Base-by-base conservation (phyloP, 140 eudicot species). In the Erigeron philadelphicus region DNA sequence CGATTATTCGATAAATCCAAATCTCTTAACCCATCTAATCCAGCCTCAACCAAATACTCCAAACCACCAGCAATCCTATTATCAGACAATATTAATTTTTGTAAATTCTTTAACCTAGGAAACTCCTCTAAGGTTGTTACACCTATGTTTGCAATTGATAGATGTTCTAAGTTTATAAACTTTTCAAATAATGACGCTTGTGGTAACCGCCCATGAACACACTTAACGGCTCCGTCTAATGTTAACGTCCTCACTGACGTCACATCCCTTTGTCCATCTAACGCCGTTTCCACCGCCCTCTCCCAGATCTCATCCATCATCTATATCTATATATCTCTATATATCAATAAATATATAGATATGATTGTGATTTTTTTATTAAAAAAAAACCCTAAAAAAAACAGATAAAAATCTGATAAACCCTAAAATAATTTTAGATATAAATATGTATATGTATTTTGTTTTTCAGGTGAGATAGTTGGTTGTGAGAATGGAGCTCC, bases 261-360 rank as follows among this genome's bases (percentile, higher is more conserved):
- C 48, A 64, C 75, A 64, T 88, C 92, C 4, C 84, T 76, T 66
- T 82, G 83, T 46, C 98, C 98, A 75, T 92, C 98, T 11, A 88
- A 74, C 76, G 98, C 98, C 52, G 95, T 84, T 68, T 84, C 96
- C 60, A 92, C 98, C 78, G 98, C 96, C 71, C 90, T 84, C 75
- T 88, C 96, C 98, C 98, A 88, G 89, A 92, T 88, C 96, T 92
- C 98, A 73, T 88, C 98, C 98, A 92, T 92, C 70, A 66, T 46
- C 73, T 21, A 21, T 16, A 6, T 7, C 11, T 7, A 40, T 35
- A 7, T 8, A 55, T 10, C 38, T 43, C 44, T 16, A 64, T 35
- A 56, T 44, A 72, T 47, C 59, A 52, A 44, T 41, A 52, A 13
- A 15, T 50, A 69, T 56, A 11, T 64, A 55, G 41, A 4, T 42